Evolutionary conservation across 106 monocot genomes (phyloP).

Genomic region (Hemerocallis citrina): DNA sequence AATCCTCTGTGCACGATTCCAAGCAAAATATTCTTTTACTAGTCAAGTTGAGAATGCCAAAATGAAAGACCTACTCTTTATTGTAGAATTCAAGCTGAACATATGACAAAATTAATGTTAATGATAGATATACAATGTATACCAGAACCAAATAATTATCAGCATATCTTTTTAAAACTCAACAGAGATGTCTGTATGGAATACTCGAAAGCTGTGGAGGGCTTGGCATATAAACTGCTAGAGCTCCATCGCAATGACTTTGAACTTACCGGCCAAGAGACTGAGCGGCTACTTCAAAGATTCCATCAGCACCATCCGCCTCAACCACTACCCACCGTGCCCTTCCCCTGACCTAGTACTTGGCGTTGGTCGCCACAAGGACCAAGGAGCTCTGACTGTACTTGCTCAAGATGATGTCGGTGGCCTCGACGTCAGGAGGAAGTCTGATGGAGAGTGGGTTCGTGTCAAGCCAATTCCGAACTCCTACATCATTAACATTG

Average conservation of each 20-base stretch:
- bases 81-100: no score
- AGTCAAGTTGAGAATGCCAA: no score
- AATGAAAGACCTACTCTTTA: no score
- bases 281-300: slow-evolving; percentile 46
- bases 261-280: slow-evolving; percentile 29
- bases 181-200: slow-evolving; percentile 33
- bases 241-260: slow-evolving; percentile 46
- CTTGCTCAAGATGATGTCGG: slow-evolving; percentile 49
- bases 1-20: no score
- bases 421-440: slow-evolving; percentile 57
- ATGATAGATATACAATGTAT: no score
- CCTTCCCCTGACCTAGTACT: slow-evolving; percentile 53
- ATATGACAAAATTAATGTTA: no score
- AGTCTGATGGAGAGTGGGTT: slow-evolving; percentile 52
- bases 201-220: slow-evolving; percentile 27
- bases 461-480: slow-evolving; percentile 56
- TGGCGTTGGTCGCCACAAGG: slow-evolving; percentile 76
- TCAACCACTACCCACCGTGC: slow-evolving; percentile 74
- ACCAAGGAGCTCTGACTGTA: slow-evolving; percentile 48
- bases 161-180: no score
- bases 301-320: slow-evolving; percentile 31
- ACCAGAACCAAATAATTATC: no score
- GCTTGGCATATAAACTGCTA: slow-evolving; percentile 35
- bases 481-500: slow-evolving; percentile 65
- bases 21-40: no score